Conservation (phyloP, 352 stramenopile genomes). For the Phytophthora uliginosa region DNA sequence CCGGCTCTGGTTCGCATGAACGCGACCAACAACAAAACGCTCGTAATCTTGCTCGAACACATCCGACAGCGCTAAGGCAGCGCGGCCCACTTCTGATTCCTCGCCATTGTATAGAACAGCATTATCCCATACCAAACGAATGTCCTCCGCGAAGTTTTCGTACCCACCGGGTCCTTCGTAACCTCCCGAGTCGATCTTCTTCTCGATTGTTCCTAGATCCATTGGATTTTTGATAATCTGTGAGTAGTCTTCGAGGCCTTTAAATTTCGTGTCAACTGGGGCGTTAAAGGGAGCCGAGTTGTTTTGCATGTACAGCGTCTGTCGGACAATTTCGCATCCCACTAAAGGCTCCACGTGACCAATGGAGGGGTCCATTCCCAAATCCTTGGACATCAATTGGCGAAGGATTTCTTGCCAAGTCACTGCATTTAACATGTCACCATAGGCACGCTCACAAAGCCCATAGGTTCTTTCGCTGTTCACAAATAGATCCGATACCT, state of each 20-base stretch:
- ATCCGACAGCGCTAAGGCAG: constrained; percentile 76
- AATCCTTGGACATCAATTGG: constrained; percentile 84
- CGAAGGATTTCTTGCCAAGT: constrained; percentile 90
- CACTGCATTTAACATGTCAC: constrained; percentile 82
- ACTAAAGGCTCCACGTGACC: constrained; percentile 79
- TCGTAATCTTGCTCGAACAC: constrained; percentile 89
- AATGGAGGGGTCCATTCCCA: constrained; percentile 80
- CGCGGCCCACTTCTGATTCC: constrained; percentile 78
- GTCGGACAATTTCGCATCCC: constrained; percentile 82
- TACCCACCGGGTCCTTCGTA: constrained; percentile 75
- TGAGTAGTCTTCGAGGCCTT: constrained; percentile 90
- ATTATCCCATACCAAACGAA: constrained; percentile 91
- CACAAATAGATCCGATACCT: constrained; percentile 82
- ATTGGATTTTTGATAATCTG: constrained; percentile 91
- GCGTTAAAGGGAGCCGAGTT: constrained; percentile 85
- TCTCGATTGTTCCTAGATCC: constrained; percentile 92
- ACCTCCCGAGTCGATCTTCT: constrained; percentile 72
- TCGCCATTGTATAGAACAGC: constrained; percentile 82
- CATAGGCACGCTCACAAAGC: constrained; percentile 72
- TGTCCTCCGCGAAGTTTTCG: constrained; percentile 75
- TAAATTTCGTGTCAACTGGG: constrained; percentile 81
- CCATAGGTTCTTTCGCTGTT: constrained; percentile 81
- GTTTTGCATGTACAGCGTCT: constrained; percentile 87
- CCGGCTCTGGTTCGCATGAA: constrained; percentile 66
- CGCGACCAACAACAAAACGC: constrained; percentile 69